Percentiles rank a stretch among this genome's conserved stretches.
phyloP scores from a whole-genome alignment of 768 basidiomycete genomes.

The Suillus subalutaceus region DNA sequence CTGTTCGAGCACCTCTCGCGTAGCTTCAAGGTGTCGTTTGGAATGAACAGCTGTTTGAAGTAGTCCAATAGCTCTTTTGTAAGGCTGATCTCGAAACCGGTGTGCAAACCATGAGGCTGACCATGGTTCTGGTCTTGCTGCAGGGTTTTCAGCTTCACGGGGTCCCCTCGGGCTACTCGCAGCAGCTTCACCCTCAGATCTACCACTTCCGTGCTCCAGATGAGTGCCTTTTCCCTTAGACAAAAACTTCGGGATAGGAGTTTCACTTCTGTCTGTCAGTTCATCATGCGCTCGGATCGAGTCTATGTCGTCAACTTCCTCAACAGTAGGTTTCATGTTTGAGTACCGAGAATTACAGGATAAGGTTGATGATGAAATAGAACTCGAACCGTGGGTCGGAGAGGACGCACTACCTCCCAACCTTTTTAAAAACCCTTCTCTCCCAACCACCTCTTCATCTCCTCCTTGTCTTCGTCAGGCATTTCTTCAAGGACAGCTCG shows the following conservation, averaged over 20 bases:
- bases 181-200: not conserved
- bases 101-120: conserved; percentile 12
- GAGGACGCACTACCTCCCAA: conserved; percentile 5
- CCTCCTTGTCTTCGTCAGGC: conserved; percentile 6
- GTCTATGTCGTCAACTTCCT: not conserved
- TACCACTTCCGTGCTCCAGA: not conserved
- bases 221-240: not conserved
- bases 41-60: conserved; percentile 7
- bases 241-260: too few species aligned
- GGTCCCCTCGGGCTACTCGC: not conserved
- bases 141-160: not conserved
- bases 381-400: not conserved
- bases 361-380: not conserved
- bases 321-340: not conserved
- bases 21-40: not conserved
- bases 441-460: not conserved
- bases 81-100: conserved; percentile 5
- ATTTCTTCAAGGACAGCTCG: not conserved
- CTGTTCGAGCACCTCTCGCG: not conserved
- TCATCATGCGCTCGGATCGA: not conserved
- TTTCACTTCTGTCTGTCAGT: too few species aligned
- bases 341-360: not conserved
- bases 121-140: conserved; percentile 8
- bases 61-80: not conserved
- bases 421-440: conserved; percentile 13